Conservation (phyloP, 352 stramenopile genomes). For the Pythium plurisporium region DNA sequence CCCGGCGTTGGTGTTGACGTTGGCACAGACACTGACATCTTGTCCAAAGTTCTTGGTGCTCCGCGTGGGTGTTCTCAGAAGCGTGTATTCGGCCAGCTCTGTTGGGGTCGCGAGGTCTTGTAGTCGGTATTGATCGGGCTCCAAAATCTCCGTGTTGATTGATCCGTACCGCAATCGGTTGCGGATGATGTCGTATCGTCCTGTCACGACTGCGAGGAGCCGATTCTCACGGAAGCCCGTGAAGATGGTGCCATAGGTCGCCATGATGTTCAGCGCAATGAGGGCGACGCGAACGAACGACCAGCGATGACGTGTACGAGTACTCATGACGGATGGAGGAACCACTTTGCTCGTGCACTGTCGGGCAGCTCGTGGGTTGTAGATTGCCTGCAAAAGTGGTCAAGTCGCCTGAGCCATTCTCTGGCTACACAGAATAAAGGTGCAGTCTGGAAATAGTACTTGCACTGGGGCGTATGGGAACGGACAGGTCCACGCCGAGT, state of each 20-base stretch:
- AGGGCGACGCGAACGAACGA: not conserved
- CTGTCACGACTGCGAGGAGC: not conserved
- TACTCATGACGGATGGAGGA: too few species aligned
- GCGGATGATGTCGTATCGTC: not conserved
- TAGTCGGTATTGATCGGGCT: not conserved
- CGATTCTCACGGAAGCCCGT: not conserved
- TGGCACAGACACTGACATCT: slow-evolving; percentile 25
- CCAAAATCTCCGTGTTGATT: not conserved
- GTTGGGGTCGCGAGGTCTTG: not conserved
- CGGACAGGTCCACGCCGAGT: too few species aligned
- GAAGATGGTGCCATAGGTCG: not conserved
- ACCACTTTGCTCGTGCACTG: too few species aligned
- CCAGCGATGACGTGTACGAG: too few species aligned
- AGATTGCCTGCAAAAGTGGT: too few species aligned
- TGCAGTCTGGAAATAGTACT: too few species aligned
- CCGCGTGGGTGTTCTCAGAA: too few species aligned
- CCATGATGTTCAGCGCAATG: not conserved
- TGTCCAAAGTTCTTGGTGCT: too few species aligned
- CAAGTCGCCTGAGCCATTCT: too few species aligned
- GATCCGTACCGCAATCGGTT: not conserved
- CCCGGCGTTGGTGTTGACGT: slow-evolving; percentile 18
- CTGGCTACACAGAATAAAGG: too few species aligned
- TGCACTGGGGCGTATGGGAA: too few species aligned
- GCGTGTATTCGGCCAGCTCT: not conserved
- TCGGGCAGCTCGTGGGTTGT: too few species aligned